These are phyloP conservation scores for Hortaea werneckii DNA, from an alignment of 2,329 filamentous ascomycete genomes.

Conservation along the genomic window DNA sequence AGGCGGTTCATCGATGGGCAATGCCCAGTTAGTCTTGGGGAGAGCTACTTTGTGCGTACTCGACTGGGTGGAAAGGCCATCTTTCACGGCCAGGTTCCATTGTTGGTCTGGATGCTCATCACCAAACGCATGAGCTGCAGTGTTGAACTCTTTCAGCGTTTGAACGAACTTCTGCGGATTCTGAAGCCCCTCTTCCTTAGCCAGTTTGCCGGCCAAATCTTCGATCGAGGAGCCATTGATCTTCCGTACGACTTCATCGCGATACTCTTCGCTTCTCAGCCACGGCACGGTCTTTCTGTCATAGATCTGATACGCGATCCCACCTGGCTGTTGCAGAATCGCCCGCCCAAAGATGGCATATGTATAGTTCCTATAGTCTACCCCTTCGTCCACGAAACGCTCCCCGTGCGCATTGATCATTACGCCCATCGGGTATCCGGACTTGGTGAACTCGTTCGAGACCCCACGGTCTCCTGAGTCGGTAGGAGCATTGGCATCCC, in stretches of 20 bases:
- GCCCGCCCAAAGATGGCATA: slow-evolving; percentile 56
- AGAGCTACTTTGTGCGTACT: slow-evolving; percentile 32
- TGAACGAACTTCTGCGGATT: slow-evolving; percentile 38
- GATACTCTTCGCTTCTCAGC: slow-evolving; percentile 54
- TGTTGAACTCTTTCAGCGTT: slow-evolving; percentile 48
- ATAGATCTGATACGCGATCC: slow-evolving; percentile 56
- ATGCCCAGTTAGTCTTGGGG: slow-evolving; percentile 57
- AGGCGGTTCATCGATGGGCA: slow-evolving; percentile 46
- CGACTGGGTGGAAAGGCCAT: slow-evolving; percentile 53
- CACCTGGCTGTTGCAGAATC: slow-evolving; percentile 49
- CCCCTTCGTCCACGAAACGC: slow-evolving; percentile 57
- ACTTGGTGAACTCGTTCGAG: slow-evolving; percentile 60
- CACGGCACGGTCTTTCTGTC: slow-evolving; percentile 43
- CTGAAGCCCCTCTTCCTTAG: slow-evolving; percentile 35
- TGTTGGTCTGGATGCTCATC: slow-evolving; percentile 34
- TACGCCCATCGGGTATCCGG: slow-evolving; percentile 55
- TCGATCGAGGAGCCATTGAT: slow-evolving; percentile 43
- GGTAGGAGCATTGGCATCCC: slow-evolving; percentile 52
- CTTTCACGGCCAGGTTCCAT: slow-evolving; percentile 52
- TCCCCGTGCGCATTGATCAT: slow-evolving; percentile 52
- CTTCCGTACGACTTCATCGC: slow-evolving; percentile 45
- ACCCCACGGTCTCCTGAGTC: slow-evolving; percentile 46
- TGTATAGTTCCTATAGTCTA: slow-evolving; percentile 56
- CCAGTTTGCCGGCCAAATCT: slow-evolving; percentile 45
- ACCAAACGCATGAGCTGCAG: slow-evolving; percentile 41